These are phyloP conservation scores for Xylaria venustula DNA, from an alignment of 495 filamentous ascomycete genomes.

Conservation along the genomic window DNA sequence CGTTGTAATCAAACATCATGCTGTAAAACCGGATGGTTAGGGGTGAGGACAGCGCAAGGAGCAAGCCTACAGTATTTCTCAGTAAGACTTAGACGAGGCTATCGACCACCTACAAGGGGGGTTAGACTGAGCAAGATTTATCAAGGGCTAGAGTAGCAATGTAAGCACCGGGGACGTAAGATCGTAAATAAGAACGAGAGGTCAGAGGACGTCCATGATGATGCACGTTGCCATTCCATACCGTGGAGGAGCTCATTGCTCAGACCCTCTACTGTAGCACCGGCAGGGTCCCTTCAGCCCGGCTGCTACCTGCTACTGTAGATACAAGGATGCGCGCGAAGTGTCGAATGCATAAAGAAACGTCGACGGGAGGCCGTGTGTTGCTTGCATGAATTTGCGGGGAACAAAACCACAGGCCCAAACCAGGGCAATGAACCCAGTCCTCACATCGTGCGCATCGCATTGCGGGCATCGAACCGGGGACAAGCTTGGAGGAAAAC, in stretches of 20 bases:
- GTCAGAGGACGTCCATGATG: conserved; percentile 13
- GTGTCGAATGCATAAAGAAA: conserved; percentile 27
- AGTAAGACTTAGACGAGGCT: not conserved
- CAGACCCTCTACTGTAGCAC: conserved; percentile 4
- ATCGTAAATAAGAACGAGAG: conserved; percentile 7
- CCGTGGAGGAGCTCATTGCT: conserved; percentile 9
- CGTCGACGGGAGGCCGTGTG: conserved; percentile 27
- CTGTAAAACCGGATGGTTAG: not conserved
- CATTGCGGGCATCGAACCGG: conserved; percentile 2
- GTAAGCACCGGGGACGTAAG: conserved; percentile 1
- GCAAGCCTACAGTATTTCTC: not conserved
- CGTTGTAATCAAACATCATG: conserved; percentile 1
- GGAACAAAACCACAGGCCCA: conserved; percentile 22
- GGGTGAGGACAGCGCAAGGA: not conserved
- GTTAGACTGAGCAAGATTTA: not conserved
- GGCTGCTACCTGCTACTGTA: not conserved
- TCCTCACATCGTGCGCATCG: not conserved
- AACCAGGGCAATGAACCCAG: conserved; percentile 23
- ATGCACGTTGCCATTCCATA: conserved; percentile 21
- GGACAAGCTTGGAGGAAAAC: not conserved
- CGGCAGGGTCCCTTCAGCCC: conserved; percentile 16
- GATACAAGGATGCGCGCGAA: not conserved
- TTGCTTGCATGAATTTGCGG: conserved; percentile 33
- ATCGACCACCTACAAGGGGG: not conserved
- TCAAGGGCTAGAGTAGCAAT: not conserved